A percentile compares a stretch with the other conserved stretches of the same genome.
Evolutionary conservation across 495 filamentous ascomycete genomes (phyloP).

Genomic region (Trichoderma erinaceum): DNA sequence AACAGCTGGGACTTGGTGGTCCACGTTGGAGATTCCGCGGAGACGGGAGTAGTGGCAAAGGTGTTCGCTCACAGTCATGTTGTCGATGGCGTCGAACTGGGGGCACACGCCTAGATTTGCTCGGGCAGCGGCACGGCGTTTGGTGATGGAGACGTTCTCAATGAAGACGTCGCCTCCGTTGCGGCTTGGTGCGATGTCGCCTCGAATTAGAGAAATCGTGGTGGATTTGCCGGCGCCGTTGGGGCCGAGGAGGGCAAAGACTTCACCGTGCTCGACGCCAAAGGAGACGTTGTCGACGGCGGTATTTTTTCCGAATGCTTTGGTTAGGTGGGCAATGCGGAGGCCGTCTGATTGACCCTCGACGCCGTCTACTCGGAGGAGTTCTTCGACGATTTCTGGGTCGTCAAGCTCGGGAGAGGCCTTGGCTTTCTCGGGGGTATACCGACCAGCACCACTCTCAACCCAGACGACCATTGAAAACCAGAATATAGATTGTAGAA

Average conservation of each 20-base stretch:
- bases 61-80: conserved; percentile 57
- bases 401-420: not conserved
- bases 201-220: conserved; percentile 66
- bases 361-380: not conserved
- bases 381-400: conserved; percentile 4
- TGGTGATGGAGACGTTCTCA: conserved; percentile 18
- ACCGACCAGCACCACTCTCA: not conserved
- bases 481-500: conserved; percentile 55
- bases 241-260: conserved; percentile 61
- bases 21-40: conserved; percentile 50
- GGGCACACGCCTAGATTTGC: conserved; percentile 61
- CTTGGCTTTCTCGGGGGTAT: not conserved
- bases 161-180: conserved; percentile 43
- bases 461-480: conserved; percentile 57
- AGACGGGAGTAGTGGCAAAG: conserved; percentile 57
- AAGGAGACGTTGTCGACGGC: conserved; percentile 65
- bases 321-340: conserved; percentile 55
- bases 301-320: conserved; percentile 50
- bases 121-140: conserved; percentile 50
- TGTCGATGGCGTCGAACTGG: conserved; percentile 54
- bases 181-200: conserved; percentile 53
- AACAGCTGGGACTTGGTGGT: conserved; percentile 48
- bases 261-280: conserved; percentile 57
- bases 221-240: conserved; percentile 77
- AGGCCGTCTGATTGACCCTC: conserved; percentile 43